Evolutionary conservation across 176 grass and related monocot genomes (phyloP).

Genomic region (Phragmites australis): DNA sequence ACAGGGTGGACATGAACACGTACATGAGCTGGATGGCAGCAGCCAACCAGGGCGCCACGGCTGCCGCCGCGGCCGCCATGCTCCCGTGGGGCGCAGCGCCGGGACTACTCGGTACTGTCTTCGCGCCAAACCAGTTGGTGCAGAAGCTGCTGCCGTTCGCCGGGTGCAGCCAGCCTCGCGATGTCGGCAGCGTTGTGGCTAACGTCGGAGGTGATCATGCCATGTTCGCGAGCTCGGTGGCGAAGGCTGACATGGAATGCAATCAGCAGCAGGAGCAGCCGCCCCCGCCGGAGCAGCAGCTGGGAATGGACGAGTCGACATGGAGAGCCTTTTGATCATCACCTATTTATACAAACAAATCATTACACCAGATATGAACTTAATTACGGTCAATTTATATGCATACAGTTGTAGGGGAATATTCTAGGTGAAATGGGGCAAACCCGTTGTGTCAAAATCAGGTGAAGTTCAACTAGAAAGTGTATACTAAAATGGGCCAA

Average conservation of each 20-base stretch:
- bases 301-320: constrained; percentile 48
- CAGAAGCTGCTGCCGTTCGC: constrained; percentile 51
- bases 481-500: constrained; percentile 13
- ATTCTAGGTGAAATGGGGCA: constrained; percentile 18
- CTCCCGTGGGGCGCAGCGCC: constrained; percentile 47
- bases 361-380: neutral
- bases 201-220: constrained; percentile 32
- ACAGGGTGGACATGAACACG: constrained; percentile 59
- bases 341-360: neutral
- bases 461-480: neutral
- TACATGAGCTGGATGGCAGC: constrained; percentile 76
- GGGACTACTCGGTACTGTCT: constrained; percentile 42
- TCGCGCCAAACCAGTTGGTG: constrained; percentile 46
- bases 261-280: constrained; percentile 27
- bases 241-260: constrained; percentile 56
- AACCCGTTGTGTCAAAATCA: neutral
- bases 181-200: constrained; percentile 6
- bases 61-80: constrained; percentile 33
- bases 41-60: constrained; percentile 43
- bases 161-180: constrained; percentile 38
- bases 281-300: constrained; percentile 13
- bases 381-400: neutral
- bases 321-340: constrained; percentile 65
- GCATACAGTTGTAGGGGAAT: neutral
- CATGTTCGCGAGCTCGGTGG: constrained; percentile 44